A percentile compares a stretch with the other conserved stretches of the same genome.
Conservation (phyloP, 169 alveolate genomes). For the Plasmodium gonderi region DNA sequence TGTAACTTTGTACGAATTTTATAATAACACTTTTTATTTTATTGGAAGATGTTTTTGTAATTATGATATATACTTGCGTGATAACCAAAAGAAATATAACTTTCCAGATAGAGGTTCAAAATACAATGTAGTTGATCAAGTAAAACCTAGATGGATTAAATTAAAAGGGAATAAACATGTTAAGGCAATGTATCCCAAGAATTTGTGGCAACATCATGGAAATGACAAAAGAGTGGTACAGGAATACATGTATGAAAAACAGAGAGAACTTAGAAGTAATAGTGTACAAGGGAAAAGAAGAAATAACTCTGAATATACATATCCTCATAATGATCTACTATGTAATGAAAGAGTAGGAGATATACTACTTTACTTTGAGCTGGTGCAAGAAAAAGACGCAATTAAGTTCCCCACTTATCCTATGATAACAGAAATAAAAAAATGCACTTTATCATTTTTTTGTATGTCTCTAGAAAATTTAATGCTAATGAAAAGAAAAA, state of each 20-base stretch:
- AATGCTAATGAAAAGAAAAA: conserved; percentile 70
- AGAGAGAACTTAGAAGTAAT: conserved; percentile 2
- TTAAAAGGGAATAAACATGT: conserved; percentile 85
- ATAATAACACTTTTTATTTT: conserved; percentile 69
- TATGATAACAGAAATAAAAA: conserved; percentile 87
- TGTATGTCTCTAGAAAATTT: conserved; percentile 86
- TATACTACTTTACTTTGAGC: conserved; percentile 86
- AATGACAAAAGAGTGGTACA: conserved; percentile 38
- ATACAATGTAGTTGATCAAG: conserved; percentile 68
- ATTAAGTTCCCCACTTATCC: conserved; percentile 87
- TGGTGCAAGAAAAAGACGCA: conserved; percentile 87
- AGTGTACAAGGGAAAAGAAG: not conserved
- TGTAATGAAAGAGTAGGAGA: conserved; percentile 80
- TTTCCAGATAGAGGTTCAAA: conserved; percentile 73
- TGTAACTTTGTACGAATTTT: conserved; percentile 66
- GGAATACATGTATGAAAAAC: conserved; percentile 54
- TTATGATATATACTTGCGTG: conserved; percentile 67
- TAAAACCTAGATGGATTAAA: conserved; percentile 90
- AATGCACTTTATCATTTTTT: conserved; percentile 81
- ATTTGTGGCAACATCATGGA: conserved; percentile 72
- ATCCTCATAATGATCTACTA: conserved; percentile 48
- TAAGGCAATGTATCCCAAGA: conserved; percentile 58
- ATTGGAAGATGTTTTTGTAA: conserved; percentile 72
- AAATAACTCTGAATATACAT: not conserved
- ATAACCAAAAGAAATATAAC: conserved; percentile 61